A percentile compares a stretch with the other conserved stretches of the same genome.
phyloP scores from a whole-genome alignment of 495 filamentous ascomycete species.

The Lophiotrema nucula region DNA sequence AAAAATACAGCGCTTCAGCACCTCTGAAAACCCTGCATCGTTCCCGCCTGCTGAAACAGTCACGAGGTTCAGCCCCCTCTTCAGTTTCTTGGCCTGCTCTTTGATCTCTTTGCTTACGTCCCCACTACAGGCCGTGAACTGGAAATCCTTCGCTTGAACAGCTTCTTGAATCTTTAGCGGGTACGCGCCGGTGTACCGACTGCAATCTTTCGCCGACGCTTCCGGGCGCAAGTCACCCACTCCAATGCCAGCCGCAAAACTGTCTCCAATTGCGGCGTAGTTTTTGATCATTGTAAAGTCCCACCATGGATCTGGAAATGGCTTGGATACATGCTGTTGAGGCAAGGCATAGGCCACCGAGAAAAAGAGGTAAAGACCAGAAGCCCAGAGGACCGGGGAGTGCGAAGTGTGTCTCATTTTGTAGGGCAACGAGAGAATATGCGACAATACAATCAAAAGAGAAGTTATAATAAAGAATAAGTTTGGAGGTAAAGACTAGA shows the following conservation, averaged over 20 bases:
- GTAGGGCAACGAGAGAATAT: no score
- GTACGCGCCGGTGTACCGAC: constrained; percentile 1
- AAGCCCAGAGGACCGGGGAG: no score
- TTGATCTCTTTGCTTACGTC: background rate
- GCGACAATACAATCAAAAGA: no score
- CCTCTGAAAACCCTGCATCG: constrained; percentile 1
- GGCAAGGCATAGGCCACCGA: no score
- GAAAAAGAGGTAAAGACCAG: no score
- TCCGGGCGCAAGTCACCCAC: background rate
- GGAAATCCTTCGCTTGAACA: background rate
- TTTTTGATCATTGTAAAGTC: background rate
- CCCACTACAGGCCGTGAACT: background rate
- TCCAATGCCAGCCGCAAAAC: constrained; percentile 9
- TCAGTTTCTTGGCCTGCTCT: background rate
- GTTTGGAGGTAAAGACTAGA: no score
- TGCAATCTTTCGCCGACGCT: background rate
- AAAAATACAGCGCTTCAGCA: constrained; percentile 2
- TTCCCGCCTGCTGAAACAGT: constrained; percentile 8
- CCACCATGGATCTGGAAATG: no score
- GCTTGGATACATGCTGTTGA: no score
- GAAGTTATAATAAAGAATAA: no score
- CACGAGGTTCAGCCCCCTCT: background rate
- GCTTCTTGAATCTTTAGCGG: background rate
- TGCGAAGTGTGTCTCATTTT: no score
- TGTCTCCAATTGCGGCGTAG: constrained; percentile 5